These are phyloP conservation scores for Ajuga reptans DNA, from an alignment of 305 asterid genomes.

Conservation along the genomic window DNA sequence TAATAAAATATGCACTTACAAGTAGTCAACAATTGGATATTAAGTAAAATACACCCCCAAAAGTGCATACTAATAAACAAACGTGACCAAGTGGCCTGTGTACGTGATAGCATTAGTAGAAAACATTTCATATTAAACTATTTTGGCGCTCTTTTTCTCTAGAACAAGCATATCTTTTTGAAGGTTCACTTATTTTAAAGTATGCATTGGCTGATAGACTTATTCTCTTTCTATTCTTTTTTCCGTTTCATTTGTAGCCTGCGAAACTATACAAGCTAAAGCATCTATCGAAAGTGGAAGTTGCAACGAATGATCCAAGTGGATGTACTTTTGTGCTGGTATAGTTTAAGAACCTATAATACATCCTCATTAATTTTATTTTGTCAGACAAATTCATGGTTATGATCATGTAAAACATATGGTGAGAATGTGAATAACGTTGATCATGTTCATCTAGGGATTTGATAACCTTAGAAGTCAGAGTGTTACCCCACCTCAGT, in stretches of 20 bases:
- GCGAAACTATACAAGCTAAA: slow-evolving; percentile 84
- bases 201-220: slow-evolving; percentile 23
- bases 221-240: not conserved
- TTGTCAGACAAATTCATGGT: slow-evolving; percentile 4
- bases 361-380: not conserved
- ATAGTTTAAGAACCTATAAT: slow-evolving; percentile 11
- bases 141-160: not conserved
- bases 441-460: slow-evolving; percentile 53
- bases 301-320: slow-evolving; percentile 65
- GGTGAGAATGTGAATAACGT: slow-evolving; percentile 13
- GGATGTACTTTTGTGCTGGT: slow-evolving; percentile 50
- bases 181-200: not conserved
- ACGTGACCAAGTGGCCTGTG: not conserved
- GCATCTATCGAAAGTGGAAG: slow-evolving; percentile 90
- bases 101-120: not conserved
- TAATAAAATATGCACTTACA: not conserved
- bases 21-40: not conserved
- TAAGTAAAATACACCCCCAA: not conserved
- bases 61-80: not conserved
- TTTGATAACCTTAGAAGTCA: slow-evolving; percentile 95
- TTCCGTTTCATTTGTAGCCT: slow-evolving; percentile 44
- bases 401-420: not conserved
- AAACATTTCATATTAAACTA: not conserved
- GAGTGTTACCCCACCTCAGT: slow-evolving; percentile 92
- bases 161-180: not conserved